Evolutionary conservation across 2,329 filamentous ascomycete species (phyloP).

Genomic region (Xylaria arbuscula): DNA sequence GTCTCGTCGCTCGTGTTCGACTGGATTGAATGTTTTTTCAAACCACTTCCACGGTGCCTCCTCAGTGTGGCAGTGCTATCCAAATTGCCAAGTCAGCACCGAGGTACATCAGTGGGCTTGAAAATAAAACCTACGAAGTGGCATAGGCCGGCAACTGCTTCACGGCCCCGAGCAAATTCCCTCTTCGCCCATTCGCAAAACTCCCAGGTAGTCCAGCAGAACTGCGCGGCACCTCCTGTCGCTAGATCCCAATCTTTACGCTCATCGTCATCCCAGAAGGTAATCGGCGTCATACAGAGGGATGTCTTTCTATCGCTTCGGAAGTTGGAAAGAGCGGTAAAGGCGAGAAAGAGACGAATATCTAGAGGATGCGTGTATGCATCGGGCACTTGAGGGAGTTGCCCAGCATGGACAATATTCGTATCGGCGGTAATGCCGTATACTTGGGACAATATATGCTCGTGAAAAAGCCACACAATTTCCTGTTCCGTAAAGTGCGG

Average conservation of each 20-base stretch:
- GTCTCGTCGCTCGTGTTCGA: constrained; percentile 6
- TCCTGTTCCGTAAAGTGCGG: constrained; percentile 19
- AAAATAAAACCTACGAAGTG: constrained; percentile 17
- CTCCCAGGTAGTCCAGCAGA: constrained; percentile 27
- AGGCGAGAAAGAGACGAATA: constrained; percentile 21
- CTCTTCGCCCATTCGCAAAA: constrained; percentile 22
- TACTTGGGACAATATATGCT: constrained; percentile 20
- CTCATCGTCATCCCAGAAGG: constrained; percentile 24
- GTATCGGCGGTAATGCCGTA: constrained; percentile 7
- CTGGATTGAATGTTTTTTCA: constrained; percentile 16
- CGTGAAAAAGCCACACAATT: constrained; percentile 15
- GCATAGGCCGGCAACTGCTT: constrained; percentile 23
- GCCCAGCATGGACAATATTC: not conserved
- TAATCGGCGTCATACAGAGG: constrained; percentile 21
- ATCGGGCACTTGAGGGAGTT: constrained; percentile 15
- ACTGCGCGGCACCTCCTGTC: constrained; percentile 18
- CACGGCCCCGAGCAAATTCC: constrained; percentile 17
- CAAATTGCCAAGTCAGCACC: not conserved
- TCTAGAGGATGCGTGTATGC: constrained; percentile 24
- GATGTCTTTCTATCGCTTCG: not conserved
- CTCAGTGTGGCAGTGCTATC: constrained; percentile 8
- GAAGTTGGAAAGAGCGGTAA: constrained; percentile 7
- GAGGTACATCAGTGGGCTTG: not conserved
- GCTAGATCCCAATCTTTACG: constrained; percentile 22
- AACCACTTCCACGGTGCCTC: constrained; percentile 21